phyloP scores from a whole-genome alignment of 306 rosid species.

The Cicer cuneatum region DNA sequence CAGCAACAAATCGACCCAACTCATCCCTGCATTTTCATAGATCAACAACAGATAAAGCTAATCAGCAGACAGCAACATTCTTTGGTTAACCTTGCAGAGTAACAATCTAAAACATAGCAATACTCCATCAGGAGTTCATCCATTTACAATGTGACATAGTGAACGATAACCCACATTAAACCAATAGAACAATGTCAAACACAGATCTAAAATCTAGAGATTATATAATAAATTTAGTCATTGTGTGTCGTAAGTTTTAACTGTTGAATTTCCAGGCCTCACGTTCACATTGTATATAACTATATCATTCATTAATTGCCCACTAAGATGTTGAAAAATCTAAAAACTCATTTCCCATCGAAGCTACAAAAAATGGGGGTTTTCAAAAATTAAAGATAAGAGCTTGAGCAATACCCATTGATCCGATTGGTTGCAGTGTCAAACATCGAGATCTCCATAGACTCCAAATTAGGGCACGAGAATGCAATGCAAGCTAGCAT shows the following conservation, averaged over 20 bases:
- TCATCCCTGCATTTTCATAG: constrained; percentile 67
- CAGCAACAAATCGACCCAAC: constrained; percentile 86
- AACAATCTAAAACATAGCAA: constrained; percentile 12
- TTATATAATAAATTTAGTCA: background rate
- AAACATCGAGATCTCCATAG: constrained; percentile 67
- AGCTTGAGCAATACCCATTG: constrained; percentile 66
- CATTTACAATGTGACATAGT: background rate
- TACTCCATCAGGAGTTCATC: background rate
- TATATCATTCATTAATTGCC: background rate
- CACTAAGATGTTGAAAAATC: background rate
- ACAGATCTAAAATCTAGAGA: background rate
- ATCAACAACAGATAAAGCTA: constrained; percentile 33
- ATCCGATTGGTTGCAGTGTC: constrained; percentile 70
- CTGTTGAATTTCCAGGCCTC: background rate
- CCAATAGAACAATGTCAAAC: constrained; percentile 2
- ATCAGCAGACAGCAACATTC: constrained; percentile 35
- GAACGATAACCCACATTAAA: background rate
- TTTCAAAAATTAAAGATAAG: background rate
- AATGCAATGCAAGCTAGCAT: constrained; percentile 94
- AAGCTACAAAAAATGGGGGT: background rate
- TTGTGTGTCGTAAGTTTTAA: constrained; percentile 1
- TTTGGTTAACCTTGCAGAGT: background rate
- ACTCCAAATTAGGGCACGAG: constrained; percentile 88
- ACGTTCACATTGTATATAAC: background rate
- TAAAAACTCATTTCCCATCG: background rate